phyloP scores from a whole-genome alignment of 805 yeast genomes.

The Lachancea dasiensis region DNA sequence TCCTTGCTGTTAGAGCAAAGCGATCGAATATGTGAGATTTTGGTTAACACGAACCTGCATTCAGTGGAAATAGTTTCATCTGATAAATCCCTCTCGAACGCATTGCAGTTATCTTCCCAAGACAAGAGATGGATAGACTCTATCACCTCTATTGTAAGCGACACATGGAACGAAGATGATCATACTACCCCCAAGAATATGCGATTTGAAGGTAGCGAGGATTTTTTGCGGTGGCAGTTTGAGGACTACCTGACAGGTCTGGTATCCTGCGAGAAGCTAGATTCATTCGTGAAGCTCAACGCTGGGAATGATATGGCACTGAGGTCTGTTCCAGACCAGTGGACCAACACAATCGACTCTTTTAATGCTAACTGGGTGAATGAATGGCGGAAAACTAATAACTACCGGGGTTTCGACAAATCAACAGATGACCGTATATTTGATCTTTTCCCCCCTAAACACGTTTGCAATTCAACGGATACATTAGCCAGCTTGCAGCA shows the following conservation, averaged over 20 bases:
- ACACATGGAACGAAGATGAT: conserved; percentile 38
- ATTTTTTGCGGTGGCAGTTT: conserved; percentile 77
- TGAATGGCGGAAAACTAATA: conserved; percentile 50
- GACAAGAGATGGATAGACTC: conserved; percentile 75
- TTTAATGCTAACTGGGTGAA: conserved; percentile 44
- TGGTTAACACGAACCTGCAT: conserved; percentile 58
- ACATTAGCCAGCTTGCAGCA: conserved; percentile 27
- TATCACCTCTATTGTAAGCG: conserved; percentile 44
- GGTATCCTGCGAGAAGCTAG: conserved; percentile 64
- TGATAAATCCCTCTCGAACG: conserved; percentile 36
- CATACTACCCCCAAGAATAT: conserved; percentile 38
- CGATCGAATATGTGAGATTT: conserved; percentile 55
- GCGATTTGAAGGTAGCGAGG: conserved; percentile 71
- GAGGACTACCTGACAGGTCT: conserved; percentile 85
- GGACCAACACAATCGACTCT: conserved; percentile 33
- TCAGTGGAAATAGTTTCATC: conserved; percentile 43
- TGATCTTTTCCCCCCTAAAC: conserved; percentile 50
- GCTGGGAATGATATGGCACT: conserved; percentile 35
- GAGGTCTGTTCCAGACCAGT: conserved; percentile 26
- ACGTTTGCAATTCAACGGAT: conserved; percentile 29
- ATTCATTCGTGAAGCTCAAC: conserved; percentile 43
- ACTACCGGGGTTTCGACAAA: conserved; percentile 47
- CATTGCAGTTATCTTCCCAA: conserved; percentile 43
- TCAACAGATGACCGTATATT: conserved; percentile 66
- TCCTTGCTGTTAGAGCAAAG: conserved; percentile 67